A percentile compares a stretch with the other conserved stretches of the same genome.
Conservation (phyloP, 148 eudicot species). For the Polygonum aviculare region DNA sequence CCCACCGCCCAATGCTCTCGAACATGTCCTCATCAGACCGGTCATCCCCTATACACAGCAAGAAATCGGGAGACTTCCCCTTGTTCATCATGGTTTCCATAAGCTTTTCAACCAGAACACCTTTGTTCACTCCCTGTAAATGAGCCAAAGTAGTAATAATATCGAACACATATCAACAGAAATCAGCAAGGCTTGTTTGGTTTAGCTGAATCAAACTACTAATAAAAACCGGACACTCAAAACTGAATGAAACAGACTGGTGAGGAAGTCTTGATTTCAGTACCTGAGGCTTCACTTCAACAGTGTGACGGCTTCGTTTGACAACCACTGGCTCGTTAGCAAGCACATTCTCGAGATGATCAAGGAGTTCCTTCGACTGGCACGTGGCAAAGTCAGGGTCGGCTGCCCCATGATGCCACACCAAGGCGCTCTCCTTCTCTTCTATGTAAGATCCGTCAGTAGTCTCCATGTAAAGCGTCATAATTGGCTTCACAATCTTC, state of each 20-base stretch:
- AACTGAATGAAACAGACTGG: too few relatives aligned
- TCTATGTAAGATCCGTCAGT: constrained; percentile 78
- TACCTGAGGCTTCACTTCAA: constrained; percentile 94
- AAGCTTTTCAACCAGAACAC: constrained; percentile 41
- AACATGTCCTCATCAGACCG: constrained; percentile 71
- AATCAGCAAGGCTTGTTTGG: neutral
- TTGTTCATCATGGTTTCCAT: constrained; percentile 35
- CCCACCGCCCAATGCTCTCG: constrained; percentile 40
- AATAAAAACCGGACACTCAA: too few relatives aligned
- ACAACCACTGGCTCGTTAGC: constrained; percentile 84
- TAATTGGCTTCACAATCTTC: constrained; percentile 45
- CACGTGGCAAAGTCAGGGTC: constrained; percentile 69
- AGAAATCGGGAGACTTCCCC: constrained; percentile 39
- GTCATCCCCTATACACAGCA: constrained; percentile 61
- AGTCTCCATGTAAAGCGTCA: constrained; percentile 74
- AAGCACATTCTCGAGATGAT: constrained; percentile 78
- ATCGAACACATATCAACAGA: neutral
- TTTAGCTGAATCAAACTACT: neutral
- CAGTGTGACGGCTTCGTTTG: constrained; percentile 65
- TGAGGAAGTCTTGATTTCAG: neutral
- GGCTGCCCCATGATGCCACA: constrained; percentile 82
- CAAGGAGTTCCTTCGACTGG: constrained; percentile 78
- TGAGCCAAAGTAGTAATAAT: neutral
- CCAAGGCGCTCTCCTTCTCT: constrained; percentile 67
- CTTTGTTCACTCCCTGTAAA: constrained; percentile 80